Evolutionary conservation across 495 filamentous ascomycete species (phyloP).

Genomic region (Penicilliopsis zonata): DNA sequence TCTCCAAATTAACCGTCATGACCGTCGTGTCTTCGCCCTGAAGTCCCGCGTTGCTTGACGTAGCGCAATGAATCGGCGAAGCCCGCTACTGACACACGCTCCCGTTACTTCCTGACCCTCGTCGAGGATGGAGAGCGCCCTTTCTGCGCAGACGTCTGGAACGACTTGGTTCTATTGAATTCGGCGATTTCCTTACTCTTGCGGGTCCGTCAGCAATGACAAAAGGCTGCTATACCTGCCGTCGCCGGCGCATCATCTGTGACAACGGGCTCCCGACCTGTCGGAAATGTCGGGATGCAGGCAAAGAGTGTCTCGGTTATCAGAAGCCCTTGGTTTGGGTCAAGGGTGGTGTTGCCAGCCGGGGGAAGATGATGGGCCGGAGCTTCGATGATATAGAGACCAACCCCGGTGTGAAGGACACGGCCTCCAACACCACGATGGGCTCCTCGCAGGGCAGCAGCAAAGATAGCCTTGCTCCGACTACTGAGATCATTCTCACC

Average conservation of each 20-base stretch:
- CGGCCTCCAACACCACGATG: no score
- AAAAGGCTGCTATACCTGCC: conserved; percentile 39
- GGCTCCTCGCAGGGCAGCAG: no score
- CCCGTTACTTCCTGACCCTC: conserved; percentile 6
- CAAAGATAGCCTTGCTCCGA: no score
- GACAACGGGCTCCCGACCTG: conserved; percentile 52
- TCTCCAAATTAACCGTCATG: no score
- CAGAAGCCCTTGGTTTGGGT: conserved; percentile 42
- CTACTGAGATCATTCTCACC: no score
- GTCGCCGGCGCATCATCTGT: conserved; percentile 40
- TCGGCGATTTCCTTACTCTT: no score
- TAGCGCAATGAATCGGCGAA: conserved; percentile 6
- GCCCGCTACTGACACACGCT: neutral
- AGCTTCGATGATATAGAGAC: conserved; percentile 33
- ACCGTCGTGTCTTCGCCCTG: no score
- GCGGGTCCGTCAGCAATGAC: conserved; percentile 20
- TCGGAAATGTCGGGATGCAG: conserved; percentile 50
- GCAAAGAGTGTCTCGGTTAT: conserved; percentile 50
- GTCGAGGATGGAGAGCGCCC: conserved; percentile 14
- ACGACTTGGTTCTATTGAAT: conserved; percentile 11
- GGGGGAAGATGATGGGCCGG: conserved; percentile 40
- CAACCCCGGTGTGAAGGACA: no score
- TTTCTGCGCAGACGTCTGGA: conserved; percentile 6
- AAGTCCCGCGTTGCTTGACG: neutral
- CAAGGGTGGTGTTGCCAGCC: conserved; percentile 38